phyloP scores from a whole-genome alignment of 441 rosid species.

The Rhodomyrtus psidioides region DNA sequence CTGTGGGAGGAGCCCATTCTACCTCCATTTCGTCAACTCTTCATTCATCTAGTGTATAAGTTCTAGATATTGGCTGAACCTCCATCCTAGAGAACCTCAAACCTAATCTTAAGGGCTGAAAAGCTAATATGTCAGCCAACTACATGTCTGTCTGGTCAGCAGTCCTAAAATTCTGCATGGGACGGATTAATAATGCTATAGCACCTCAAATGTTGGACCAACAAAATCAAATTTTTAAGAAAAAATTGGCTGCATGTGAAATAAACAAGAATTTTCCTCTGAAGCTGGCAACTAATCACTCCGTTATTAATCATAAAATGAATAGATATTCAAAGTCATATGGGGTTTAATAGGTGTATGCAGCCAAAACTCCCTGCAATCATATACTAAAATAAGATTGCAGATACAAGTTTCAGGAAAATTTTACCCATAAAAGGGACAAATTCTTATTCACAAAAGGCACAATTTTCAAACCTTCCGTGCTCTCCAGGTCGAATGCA shows the following conservation, averaged over 20 bases:
- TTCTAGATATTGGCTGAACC: neutral
- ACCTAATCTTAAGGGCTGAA: neutral
- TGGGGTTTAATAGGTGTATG: neutral
- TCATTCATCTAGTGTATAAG: neutral
- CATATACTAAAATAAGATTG: neutral
- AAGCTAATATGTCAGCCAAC: neutral
- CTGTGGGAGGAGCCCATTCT: neutral
- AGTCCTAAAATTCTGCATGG: neutral
- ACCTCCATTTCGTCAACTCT: neutral
- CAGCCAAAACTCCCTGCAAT: neutral
- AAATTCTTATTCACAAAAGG: neutral
- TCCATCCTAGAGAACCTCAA: neutral
- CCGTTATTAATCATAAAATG: neutral
- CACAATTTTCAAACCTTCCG: slow-evolving; percentile 51
- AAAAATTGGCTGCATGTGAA: neutral
- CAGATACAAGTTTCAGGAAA: neutral
- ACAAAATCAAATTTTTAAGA: neutral
- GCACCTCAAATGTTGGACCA: neutral
- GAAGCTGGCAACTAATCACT: neutral
- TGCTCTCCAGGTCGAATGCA: slow-evolving; percentile 95
- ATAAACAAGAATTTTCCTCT: neutral
- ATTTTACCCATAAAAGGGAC: neutral
- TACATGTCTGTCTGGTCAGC: neutral
- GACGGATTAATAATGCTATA: neutral
- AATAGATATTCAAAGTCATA: neutral